A percentile compares a stretch with the other conserved stretches of the same genome.
Conservation (phyloP, 192 early-diverging fungal genomes). For the Piromyces finnis region DNA sequence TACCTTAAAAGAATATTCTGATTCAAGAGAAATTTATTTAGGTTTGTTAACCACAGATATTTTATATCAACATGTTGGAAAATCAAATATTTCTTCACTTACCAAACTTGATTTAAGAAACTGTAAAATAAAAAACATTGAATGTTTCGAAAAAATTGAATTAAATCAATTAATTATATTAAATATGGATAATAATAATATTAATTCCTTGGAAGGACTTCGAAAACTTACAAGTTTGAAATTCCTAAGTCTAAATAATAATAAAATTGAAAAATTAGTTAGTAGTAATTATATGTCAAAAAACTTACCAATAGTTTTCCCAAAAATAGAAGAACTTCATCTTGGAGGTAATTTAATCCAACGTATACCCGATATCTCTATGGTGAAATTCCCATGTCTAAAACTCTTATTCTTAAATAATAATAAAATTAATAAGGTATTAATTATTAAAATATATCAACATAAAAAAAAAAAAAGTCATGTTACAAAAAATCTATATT, state of each 20-base stretch:
- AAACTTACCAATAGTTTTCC: slow-evolving; percentile 3
- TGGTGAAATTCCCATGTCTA: slow-evolving; percentile 22
- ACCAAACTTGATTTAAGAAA: slow-evolving; percentile 38
- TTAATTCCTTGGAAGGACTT: slow-evolving; percentile 27
- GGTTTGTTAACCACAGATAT: slow-evolving; percentile 40
- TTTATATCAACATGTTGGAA: slow-evolving; percentile 35
- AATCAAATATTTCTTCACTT: slow-evolving; percentile 28
- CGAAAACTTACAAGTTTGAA: slow-evolving; percentile 14
- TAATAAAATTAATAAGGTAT: slow-evolving; percentile 29
- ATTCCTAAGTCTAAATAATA: slow-evolving; percentile 27
- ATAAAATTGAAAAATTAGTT: slow-evolving; percentile 27
- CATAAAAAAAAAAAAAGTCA: too few relatives aligned
- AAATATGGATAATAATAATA: slow-evolving; percentile 36
- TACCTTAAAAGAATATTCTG: slow-evolving; percentile 22
- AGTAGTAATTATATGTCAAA: slow-evolving; percentile 8
- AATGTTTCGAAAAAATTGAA: slow-evolving; percentile 23
- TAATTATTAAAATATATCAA: not conserved
- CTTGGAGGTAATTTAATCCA: slow-evolving; percentile 29
- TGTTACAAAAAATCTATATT: too few relatives aligned
- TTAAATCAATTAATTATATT: slow-evolving; percentile 30
- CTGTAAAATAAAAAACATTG: slow-evolving; percentile 39
- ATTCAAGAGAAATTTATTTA: slow-evolving; percentile 30
- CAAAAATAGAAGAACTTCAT: slow-evolving; percentile 33
- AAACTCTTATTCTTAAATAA: slow-evolving; percentile 28
- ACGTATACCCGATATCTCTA: slow-evolving; percentile 26